Evolutionary conservation across 202 grass and related monocot species (phyloP).

Genomic region (Schoenoplectus triqueter): DNA sequence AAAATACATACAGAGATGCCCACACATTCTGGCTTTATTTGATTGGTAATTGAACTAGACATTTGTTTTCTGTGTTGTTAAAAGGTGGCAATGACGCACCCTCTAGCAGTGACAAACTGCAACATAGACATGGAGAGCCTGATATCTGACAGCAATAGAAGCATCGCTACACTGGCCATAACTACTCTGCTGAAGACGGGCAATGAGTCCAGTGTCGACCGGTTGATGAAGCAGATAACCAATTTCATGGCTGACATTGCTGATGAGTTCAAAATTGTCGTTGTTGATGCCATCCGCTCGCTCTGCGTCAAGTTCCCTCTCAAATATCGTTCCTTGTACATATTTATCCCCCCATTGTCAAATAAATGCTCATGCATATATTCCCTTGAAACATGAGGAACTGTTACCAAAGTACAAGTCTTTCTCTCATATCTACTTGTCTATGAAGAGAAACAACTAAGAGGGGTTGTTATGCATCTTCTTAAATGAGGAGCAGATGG

Average conservation of each 20-base stretch:
- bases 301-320: slow-evolving; percentile 97
- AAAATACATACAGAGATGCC: neutral
- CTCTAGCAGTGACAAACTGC: slow-evolving; percentile 95
- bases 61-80: neutral
- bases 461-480: neutral
- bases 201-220: slow-evolving; percentile 98
- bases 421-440: neutral
- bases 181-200: slow-evolving; percentile 95
- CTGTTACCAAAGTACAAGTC: neutral
- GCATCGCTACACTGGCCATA: slow-evolving; percentile 96
- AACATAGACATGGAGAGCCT: slow-evolving; percentile 99
- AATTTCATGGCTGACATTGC: slow-evolving; percentile 99
- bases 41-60: neutral
- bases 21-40: neutral
- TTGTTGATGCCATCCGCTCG: slow-evolving; percentile 96
- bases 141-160: slow-evolving; percentile 97
- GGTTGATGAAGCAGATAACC: slow-evolving; percentile 99
- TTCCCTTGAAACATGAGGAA: neutral
- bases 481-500: neutral
- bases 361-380: slow-evolving; percentile 1
- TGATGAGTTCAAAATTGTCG: slow-evolving; percentile 98
- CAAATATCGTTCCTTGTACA: slow-evolving; percentile 93
- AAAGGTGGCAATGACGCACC: slow-evolving; percentile 95
- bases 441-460: neutral
- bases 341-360: neutral